Evolutionary conservation across 352 stramenopile genomes (phyloP), one percentile per base, ranked within the genome.

Genomic region (Thalassiosira oceanica): DNA sequence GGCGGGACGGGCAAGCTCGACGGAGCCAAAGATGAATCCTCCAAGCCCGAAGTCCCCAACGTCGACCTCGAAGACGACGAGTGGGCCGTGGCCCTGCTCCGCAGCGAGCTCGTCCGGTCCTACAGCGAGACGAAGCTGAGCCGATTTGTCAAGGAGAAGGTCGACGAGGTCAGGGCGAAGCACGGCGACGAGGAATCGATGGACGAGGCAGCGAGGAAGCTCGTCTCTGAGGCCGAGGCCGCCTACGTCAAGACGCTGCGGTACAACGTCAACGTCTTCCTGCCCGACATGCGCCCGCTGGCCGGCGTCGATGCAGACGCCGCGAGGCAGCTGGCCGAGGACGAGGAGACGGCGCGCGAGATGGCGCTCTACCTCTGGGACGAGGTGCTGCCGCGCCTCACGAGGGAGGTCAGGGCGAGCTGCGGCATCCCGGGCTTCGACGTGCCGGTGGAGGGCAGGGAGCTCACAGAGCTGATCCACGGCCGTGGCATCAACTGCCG

Each of bases 401-500:
- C 67, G 2, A 70, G 61, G 27, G 69, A 81, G 10, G 73, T 91
- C 35, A 60, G 63, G 31, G 53, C 79, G 2, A 44, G 58, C 1
- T 55, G 83, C 29, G 50, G 72, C 37, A 52, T 90, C 7, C n/a
- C n/a, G n/a, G n/a, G n/a, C n/a, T n/a, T n/a, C n/a, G n/a, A n/a
- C n/a, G n/a, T n/a, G n/a, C 82, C 84, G 10, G 44, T 87, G 11
- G 95, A 98, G 74, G 95, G 95, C 3, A 88, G 91, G 36, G 88
- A 87, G 28, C 85, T 98, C 2, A 97, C 93, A 21, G 92, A 97
- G 31, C 83, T 96, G 29, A 92, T 98, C 78, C 95, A 98, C 77
- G 66, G 84, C 39, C 92, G 92, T 70, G 95, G 95, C 45, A 96
- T 98, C 43, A 98, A 98, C 73, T 97, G 97, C 88, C 91, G 95